Evolutionary conservation across 768 basidiomycete genomes (phyloP).

Genomic region (Tulasnella sp.): DNA sequence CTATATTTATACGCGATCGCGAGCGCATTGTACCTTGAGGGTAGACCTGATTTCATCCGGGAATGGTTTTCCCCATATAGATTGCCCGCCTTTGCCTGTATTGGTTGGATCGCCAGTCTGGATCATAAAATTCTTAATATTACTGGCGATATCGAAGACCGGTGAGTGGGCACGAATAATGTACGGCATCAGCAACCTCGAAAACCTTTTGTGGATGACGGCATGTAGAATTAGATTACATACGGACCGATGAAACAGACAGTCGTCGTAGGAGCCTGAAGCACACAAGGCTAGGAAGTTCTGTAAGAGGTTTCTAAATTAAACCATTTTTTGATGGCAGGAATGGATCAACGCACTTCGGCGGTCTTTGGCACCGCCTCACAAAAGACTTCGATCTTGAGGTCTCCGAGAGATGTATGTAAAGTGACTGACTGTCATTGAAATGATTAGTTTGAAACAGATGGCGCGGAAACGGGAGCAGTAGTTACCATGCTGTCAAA

Average conservation of each 20-base stretch:
- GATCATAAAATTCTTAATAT: conserved; percentile 92
- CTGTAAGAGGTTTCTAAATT: conserved; percentile 35
- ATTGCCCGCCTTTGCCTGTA: conserved; percentile 91
- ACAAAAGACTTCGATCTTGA: conserved; percentile 98
- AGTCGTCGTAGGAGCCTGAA: conserved; percentile 71
- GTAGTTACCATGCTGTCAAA: not conserved
- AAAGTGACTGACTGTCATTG: conserved; percentile 75
- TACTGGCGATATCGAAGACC: conserved; percentile 30
- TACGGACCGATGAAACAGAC: conserved; percentile 57
- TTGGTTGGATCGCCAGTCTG: conserved; percentile 87
- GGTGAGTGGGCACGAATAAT: not conserved
- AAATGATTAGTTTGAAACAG: not conserved
- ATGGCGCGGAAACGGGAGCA: not conserved
- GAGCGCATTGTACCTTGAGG: conserved; percentile 57
- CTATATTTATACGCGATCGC: conserved; percentile 14
- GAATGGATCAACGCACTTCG: conserved; percentile 42
- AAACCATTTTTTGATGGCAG: not conserved
- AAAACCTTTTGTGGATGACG: not conserved
- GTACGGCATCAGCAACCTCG: not conserved
- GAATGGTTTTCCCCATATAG: conserved; percentile 89
- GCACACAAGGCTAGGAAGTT: conserved; percentile 94
- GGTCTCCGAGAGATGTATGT: conserved; percentile 85
- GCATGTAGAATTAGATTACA: not conserved
- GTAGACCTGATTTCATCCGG: conserved; percentile 88
- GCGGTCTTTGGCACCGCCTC: conserved; percentile 92